A percentile compares a stretch with the other conserved stretches of the same genome.
phyloP scores from a whole-genome alignment of 768 basidiomycete species.

The Sarcodon aspratus region DNA sequence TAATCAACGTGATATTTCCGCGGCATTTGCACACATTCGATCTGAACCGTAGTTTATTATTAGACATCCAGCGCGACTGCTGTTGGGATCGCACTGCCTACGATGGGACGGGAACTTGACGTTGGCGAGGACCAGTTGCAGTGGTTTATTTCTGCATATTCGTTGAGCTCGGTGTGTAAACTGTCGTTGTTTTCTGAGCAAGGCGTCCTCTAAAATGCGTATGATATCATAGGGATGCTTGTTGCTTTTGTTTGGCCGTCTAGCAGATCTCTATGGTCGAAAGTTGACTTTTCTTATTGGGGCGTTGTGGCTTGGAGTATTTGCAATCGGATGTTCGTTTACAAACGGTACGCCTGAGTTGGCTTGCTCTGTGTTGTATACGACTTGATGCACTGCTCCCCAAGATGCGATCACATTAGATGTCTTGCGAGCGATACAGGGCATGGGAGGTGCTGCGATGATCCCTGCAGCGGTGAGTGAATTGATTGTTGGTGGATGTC shows the following conservation, averaged over 20 bases:
- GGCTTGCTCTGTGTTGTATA: not conserved
- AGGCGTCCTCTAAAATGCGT: too few relatives aligned
- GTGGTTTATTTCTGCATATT: not conserved
- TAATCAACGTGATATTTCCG: conserved; percentile 15
- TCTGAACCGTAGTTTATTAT: not conserved
- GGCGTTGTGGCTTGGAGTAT: not conserved
- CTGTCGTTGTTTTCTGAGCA: not conserved
- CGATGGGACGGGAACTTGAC: not conserved
- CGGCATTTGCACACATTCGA: not conserved
- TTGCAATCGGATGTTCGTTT: not conserved
- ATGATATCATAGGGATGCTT: not conserved
- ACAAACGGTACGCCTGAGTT: not conserved
- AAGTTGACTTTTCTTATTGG: not conserved
- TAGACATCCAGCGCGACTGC: not conserved
- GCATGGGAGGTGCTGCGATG: not conserved
- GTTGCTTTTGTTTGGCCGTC: not conserved
- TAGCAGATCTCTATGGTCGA: not conserved
- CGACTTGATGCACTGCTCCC: too few relatives aligned
- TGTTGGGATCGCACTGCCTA: not conserved
- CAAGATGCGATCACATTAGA: not conserved
- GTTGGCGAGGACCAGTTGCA: not conserved
- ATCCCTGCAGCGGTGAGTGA: not conserved
- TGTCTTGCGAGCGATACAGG: not conserved
- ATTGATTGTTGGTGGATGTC: not conserved
- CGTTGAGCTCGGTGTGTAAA: not conserved